Base-by-base conservation (phyloP, 352 stramenopile genomes). In the Aphanomyces invadans region DNA sequence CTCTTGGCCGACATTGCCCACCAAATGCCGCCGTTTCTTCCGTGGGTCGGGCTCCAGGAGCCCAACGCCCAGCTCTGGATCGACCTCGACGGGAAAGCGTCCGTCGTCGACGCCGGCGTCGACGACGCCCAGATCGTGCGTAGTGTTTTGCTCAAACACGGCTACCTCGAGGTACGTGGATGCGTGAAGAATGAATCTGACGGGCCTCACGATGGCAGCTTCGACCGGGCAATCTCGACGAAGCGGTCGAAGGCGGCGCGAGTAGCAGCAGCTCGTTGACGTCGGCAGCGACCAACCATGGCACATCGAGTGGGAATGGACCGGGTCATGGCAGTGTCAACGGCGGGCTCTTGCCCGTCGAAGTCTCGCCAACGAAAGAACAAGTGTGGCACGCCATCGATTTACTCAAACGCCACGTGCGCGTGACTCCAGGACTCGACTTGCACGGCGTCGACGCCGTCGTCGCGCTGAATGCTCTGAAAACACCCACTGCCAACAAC, bases 71-170 rank as follows among this genome's bases (percentile, higher is more conserved):
- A 90, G 56, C 71, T 77, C 25, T 89, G 77, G 59, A 79, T 83
- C 12, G 81, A 93, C 53, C 71, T 90, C 36, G 82, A 93, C 62
- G 84, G 78, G 38, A 89, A 88, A 48, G 78, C 80, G n/a, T 80
- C 77, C 3, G 84, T 90, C 62, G 89, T 78, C 0, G 84, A 93
- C 52, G 72, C 81, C 42, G 82, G 81, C 44, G 84, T 93, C 46
- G 84, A 93, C 61, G 84, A 93, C 57, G 74, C 85, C 23, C 82
- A 90, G 69, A 90, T 93, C 62, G 90, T 93, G 51, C 82, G 81
- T 44, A 82, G 77, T 23, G 84, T 93, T 48, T 73, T 93, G 9
- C 77, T 91, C 64, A 93, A 90, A 63, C 83, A 91, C 63, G 84
- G 81, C 25, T 90, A 79, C 25, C 70, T 91, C 38, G 12, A 86